Evolutionary conservation across 2,329 filamentous ascomycete genomes (phyloP).

Genomic region (Stenocarpella maydis): DNA sequence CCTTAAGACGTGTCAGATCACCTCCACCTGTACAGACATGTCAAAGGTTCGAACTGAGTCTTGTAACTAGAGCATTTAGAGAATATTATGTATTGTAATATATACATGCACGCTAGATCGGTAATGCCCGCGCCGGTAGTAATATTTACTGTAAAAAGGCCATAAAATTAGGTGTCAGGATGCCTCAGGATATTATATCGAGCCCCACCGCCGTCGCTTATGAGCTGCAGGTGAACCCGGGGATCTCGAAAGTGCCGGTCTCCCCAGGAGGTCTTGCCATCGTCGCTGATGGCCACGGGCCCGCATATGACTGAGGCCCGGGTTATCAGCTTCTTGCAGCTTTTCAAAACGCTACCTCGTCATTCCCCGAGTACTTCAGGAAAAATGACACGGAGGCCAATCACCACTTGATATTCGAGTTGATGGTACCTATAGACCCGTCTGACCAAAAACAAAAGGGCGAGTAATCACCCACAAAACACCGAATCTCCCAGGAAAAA

Average conservation of each 20-base stretch:
- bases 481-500: too few relatives aligned
- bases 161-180: neutral
- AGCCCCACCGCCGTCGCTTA: neutral
- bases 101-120: neutral
- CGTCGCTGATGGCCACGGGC: conserved; percentile 32
- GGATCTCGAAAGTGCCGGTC: conserved; percentile 35
- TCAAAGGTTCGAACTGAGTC: neutral
- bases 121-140: conserved; percentile 3
- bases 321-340: conserved; percentile 28
- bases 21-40: too few relatives aligned
- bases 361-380: too few relatives aligned
- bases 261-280: conserved; percentile 34
- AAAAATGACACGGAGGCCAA: too few relatives aligned
- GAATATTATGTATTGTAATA: neutral
- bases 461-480: too few relatives aligned
- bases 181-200: neutral
- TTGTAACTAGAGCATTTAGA: neutral
- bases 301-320: conserved; percentile 27
- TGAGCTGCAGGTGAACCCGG: conserved; percentile 26
- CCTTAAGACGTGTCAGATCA: neutral
- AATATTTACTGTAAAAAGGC: conserved; percentile 17
- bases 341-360: too few relatives aligned
- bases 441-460: too few relatives aligned
- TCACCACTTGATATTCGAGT: too few relatives aligned
- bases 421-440: too few relatives aligned